Evolutionary conservation across 2,329 filamentous ascomycete genomes (phyloP), one percentile per base, ranked within the genome.

Genomic region (Ophiostoma australiae): DNA sequence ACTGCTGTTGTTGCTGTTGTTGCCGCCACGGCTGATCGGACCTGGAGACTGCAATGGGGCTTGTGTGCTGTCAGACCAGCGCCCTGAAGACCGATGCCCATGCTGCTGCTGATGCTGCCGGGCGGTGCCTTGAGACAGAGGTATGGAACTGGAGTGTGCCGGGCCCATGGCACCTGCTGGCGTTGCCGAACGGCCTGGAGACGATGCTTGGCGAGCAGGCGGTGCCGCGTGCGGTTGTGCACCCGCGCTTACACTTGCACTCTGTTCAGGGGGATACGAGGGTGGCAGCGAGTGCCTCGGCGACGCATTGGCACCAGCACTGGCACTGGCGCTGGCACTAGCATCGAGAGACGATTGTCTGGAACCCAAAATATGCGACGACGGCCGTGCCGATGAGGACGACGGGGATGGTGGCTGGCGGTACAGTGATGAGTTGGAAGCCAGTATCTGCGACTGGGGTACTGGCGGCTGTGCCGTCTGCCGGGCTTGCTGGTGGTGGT

Each of bases 301-400:
- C 3, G 33, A 23, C 20, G 61, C 61, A 33, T 33, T 65, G 23
- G 58, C 58, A 63, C 33, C 33, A 11, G 39, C 39, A 41, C 15
- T 15, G 39, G 37, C 37, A 39, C 10, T 5, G 39, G 37, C 37
- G 5, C 10, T 5, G 10, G 61, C 61, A 15, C 20, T 65, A 7
- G 58, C 58, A 63, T 63, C 33, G 11, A 63, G 58, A 5, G 58
- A 63, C 13, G 58, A 63, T 13, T 63, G 58, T 27, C 27, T 63
- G 6, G 58, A 33, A 33, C 58, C 58, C 27, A 63, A 17, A 17
- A 35, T 11, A 63, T 63, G 23, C 8, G 58, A 13, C 17, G 58
- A 33, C 58, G 17, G 58, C 27, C 27, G 27, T 17, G 27, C 33
- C 15, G 61, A 37, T 37, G 27, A 31, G 27, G 27, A 31, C 3